Percentiles rank a stretch among this genome's conserved stretches.
phyloP scores from a whole-genome alignment of 106 monocot genomes.

The Xerophyta viscosa region DNA sequence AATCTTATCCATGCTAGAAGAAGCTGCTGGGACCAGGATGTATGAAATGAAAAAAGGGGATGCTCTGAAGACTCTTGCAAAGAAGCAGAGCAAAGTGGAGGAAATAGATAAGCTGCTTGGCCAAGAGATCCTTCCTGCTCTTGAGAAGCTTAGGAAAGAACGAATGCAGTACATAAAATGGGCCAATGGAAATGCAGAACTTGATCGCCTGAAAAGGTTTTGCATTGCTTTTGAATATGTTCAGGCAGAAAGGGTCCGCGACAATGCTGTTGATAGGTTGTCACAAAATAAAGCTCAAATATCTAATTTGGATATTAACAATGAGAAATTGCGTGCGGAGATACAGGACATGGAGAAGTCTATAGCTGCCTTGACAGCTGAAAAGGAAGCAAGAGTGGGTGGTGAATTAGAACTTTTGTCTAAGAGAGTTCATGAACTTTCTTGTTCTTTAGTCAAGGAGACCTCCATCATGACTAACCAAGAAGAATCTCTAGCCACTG shows the following conservation, averaged over 20 bases:
- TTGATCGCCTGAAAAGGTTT: constrained; percentile 78
- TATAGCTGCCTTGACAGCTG: constrained; percentile 49
- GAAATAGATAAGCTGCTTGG: constrained; percentile 96
- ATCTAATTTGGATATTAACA: constrained; percentile 41
- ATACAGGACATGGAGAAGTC: constrained; percentile 64
- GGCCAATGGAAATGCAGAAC: constrained; percentile 85
- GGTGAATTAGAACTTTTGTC: constrained; percentile 66
- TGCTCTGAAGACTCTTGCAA: constrained; percentile 91
- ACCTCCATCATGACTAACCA: constrained; percentile 70
- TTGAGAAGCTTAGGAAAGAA: constrained; percentile 94
- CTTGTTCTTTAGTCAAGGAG: constrained; percentile 75
- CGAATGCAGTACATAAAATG: constrained; percentile 88
- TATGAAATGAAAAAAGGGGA: constrained; percentile 87
- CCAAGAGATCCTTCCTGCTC: constrained; percentile 87
- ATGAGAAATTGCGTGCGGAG: constrained; percentile 27
- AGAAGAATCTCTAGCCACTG: constrained; percentile 50
- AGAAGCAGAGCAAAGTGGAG: constrained; percentile 92
- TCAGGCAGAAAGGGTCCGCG: constrained; percentile 65
- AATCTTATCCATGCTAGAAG: constrained; percentile 97
- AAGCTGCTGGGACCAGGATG: constrained; percentile 99
- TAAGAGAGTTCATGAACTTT: constrained; percentile 54
- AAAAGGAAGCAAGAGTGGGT: constrained; percentile 72
- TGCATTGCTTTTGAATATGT: constrained; percentile 87
- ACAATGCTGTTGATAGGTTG: constrained; percentile 44
- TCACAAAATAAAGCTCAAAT: constrained; percentile 47